A percentile compares a stretch with the other conserved stretches of the same genome.
These are phyloP conservation scores for Penicillium longicatenatum DNA, from an alignment of 495 filamentous ascomycete species.

Conservation along the genomic window DNA sequence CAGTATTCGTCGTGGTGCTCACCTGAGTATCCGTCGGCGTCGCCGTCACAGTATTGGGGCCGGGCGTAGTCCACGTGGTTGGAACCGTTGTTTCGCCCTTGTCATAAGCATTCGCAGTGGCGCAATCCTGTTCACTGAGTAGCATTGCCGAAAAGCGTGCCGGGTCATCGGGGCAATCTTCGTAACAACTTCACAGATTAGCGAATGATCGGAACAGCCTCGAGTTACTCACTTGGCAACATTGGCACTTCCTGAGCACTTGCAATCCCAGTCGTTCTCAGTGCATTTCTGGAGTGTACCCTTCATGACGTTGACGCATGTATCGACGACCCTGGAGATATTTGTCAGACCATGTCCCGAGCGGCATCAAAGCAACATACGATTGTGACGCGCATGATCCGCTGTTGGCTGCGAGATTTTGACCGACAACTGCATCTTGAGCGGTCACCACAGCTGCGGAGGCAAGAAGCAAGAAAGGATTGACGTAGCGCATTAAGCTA, in stretches of 20 bases:
- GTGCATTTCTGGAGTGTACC: constrained; percentile 15
- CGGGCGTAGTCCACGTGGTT: constrained; percentile 18
- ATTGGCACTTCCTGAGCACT: constrained; percentile 27
- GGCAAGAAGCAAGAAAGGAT: constrained; percentile 13
- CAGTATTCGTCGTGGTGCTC: background rate
- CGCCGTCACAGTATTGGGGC: constrained; percentile 11
- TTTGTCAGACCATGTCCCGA: background rate
- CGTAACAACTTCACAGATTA: constrained; percentile 21
- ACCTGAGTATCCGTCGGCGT: constrained; percentile 8
- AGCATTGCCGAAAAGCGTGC: constrained; percentile 14
- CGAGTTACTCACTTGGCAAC: constrained; percentile 25
- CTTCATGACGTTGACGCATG: constrained; percentile 23
- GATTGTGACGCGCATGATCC: constrained; percentile 16
- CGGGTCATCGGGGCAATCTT: constrained; percentile 21
- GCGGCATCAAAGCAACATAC: constrained; percentile 2
- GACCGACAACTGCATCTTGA: constrained; percentile 14
- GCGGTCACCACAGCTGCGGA: constrained; percentile 12
- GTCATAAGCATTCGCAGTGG: constrained; percentile 28
- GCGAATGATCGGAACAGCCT: background rate
- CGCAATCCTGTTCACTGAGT: constrained; percentile 21
- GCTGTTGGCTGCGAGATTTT: constrained; percentile 4
- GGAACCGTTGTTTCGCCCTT: constrained; percentile 7
- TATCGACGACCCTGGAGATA: constrained; percentile 22
- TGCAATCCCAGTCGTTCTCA: constrained; percentile 27
- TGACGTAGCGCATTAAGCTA: background rate